phyloP scores from a whole-genome alignment of 2,329 filamentous ascomycete genomes.

The Penicillium corylophilum region DNA sequence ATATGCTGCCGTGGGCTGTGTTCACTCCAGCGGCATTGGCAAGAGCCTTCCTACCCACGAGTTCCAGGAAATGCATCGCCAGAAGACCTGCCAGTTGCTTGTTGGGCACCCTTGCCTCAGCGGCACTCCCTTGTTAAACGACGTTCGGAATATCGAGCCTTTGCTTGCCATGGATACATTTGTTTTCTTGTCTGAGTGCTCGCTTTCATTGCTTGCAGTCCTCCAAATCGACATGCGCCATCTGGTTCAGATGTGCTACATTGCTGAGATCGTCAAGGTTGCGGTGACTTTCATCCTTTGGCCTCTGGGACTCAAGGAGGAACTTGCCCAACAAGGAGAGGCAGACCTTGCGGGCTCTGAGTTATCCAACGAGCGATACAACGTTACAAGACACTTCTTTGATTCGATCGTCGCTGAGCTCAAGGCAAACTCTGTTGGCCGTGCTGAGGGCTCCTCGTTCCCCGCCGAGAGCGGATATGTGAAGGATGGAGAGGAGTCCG shows the following conservation, averaged over 20 bases:
- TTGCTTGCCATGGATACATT: slow-evolving; percentile 41
- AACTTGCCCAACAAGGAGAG: slow-evolving; percentile 31
- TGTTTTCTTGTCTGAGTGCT: slow-evolving; percentile 73
- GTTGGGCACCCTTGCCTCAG: slow-evolving; percentile 51
- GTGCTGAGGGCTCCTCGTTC: slow-evolving; percentile 35
- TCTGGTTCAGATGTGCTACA: slow-evolving; percentile 79
- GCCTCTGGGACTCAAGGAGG: slow-evolving; percentile 37
- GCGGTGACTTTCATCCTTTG: slow-evolving; percentile 56
- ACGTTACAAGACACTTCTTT: slow-evolving; percentile 37
- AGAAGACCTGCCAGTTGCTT: slow-evolving; percentile 76
- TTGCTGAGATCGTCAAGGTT: slow-evolving; percentile 86
- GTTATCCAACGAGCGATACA: slow-evolving; percentile 30
- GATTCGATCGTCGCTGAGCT: slow-evolving; percentile 39
- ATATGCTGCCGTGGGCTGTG: slow-evolving; percentile 74
- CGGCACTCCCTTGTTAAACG: slow-evolving; percentile 33
- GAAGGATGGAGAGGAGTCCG: slow-evolving; percentile 38
- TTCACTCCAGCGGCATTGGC: slow-evolving; percentile 61
- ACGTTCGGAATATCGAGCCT: slow-evolving; percentile 41
- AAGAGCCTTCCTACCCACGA: slow-evolving; percentile 59
- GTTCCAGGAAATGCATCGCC: slow-evolving; percentile 65
- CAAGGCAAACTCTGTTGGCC: slow-evolving; percentile 37
- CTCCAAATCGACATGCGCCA: slow-evolving; percentile 74
- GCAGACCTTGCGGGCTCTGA: slow-evolving; percentile 27
- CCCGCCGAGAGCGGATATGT: slow-evolving; percentile 39
- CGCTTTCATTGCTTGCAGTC: slow-evolving; percentile 67